These are phyloP conservation scores for Suaeda aralocaspica DNA, from an alignment of 148 eudicot genomes.

Conservation along the genomic window DNA sequence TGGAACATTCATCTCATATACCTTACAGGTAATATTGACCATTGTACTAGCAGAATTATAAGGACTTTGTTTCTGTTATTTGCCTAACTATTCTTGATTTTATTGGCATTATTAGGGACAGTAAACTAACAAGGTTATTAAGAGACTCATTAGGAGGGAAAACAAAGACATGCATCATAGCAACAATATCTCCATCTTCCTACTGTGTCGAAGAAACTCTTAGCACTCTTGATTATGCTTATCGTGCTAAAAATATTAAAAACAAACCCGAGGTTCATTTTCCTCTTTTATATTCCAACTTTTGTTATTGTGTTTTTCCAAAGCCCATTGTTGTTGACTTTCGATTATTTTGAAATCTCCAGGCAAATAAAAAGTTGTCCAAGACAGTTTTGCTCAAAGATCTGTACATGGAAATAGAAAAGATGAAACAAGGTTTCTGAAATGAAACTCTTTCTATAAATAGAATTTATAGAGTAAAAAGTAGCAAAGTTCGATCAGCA, in stretches of 20 bases:
- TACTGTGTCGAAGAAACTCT: constrained; percentile 82
- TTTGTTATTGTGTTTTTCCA: not conserved
- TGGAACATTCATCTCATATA: constrained; percentile 76
- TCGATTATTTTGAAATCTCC: constrained; percentile 12
- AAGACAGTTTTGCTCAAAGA: constrained; percentile 78
- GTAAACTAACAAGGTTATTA: constrained; percentile 81
- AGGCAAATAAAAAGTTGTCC: constrained; percentile 81
- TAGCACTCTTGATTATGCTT: constrained; percentile 85
- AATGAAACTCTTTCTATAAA: not conserved
- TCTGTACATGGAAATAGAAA: constrained; percentile 67
- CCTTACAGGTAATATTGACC: constrained; percentile 63
- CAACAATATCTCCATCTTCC: constrained; percentile 73
- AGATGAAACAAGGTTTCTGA: constrained; percentile 77
- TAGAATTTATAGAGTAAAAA: not conserved
- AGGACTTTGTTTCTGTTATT: not conserved
- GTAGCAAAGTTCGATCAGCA: no score
- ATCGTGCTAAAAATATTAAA: constrained; percentile 84
- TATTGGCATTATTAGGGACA: constrained; percentile 48
- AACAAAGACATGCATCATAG: constrained; percentile 89
- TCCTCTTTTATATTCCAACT: constrained; percentile 1
- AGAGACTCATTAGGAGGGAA: constrained; percentile 90
- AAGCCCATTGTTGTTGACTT: not conserved
- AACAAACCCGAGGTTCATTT: constrained; percentile 76
- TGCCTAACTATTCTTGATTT: not conserved
- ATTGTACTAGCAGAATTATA: not conserved